These are phyloP conservation scores for Daldinia caldariorum DNA, from an alignment of 495 filamentous ascomycete genomes.

Conservation along the genomic window DNA sequence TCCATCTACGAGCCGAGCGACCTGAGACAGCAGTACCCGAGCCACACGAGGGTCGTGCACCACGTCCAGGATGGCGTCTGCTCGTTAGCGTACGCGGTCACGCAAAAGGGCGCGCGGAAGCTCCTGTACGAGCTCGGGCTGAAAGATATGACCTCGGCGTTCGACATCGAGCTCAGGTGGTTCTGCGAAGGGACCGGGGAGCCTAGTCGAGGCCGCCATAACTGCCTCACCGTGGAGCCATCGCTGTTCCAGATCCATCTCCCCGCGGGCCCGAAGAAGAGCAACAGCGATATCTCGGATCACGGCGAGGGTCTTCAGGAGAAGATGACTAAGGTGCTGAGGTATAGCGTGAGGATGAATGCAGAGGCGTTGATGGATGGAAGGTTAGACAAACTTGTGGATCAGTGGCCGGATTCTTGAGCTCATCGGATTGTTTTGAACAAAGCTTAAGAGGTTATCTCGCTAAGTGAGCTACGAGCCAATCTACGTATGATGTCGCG, in stretches of 20 bases:
- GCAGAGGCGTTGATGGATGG: constrained; percentile 44
- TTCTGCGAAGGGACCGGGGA: constrained; percentile 46
- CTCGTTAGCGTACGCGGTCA: constrained; percentile 49
- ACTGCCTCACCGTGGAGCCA: constrained; percentile 48
- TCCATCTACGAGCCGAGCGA: constrained; percentile 41
- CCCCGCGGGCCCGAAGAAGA: constrained; percentile 35
- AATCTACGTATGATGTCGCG: not conserved
- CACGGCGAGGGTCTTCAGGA: constrained; percentile 43
- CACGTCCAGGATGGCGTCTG: constrained; percentile 50
- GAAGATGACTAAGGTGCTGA: constrained; percentile 38
- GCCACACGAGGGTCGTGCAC: constrained; percentile 50
- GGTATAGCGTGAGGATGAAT: constrained; percentile 51
- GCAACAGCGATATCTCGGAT: constrained; percentile 48
- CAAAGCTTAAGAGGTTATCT: constrained; percentile 5
- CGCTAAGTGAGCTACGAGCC: not conserved
- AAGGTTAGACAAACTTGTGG: constrained; percentile 32
- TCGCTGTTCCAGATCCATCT: constrained; percentile 48
- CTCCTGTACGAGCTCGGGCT: constrained; percentile 47
- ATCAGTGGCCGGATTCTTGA: constrained; percentile 45
- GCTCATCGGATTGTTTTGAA: not conserved
- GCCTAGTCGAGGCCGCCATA: constrained; percentile 34
- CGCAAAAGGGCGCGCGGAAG: constrained; percentile 41
- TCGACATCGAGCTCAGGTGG: constrained; percentile 45
- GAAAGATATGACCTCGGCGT: constrained; percentile 36
- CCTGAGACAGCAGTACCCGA: constrained; percentile 39